A percentile compares a stretch with the other conserved stretches of the same genome.
Evolutionary conservation across 306 rosid species (phyloP).

Genomic region (Dalbergia cochinchinensis): DNA sequence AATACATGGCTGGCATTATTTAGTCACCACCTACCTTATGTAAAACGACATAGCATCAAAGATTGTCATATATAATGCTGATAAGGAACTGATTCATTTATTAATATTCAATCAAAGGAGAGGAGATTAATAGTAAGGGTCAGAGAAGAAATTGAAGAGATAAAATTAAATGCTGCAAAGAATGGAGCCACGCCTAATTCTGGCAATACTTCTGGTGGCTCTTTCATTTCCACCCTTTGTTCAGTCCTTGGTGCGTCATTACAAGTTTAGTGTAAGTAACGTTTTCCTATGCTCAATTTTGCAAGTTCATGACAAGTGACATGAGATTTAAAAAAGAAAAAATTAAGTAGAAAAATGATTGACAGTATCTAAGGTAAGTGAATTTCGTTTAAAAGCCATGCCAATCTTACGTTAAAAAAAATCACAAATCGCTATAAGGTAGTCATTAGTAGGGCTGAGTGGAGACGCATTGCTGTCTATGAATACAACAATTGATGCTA

Average conservation of each 20-base stretch:
- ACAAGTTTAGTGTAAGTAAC: constrained; percentile 66
- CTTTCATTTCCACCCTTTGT: constrained; percentile 54
- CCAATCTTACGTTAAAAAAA: constrained; percentile 19
- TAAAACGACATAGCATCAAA: constrained; percentile 64
- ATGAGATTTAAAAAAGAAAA: not conserved
- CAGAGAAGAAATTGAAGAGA: constrained; percentile 32
- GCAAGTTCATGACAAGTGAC: constrained; percentile 14
- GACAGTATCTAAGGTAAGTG: constrained; percentile 18
- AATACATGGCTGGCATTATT: constrained; percentile 48
- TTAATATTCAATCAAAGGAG: constrained; percentile 35
- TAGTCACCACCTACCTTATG: constrained; percentile 59
- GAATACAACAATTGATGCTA: not conserved
- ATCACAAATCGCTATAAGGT: not conserved
- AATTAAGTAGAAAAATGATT: not conserved
- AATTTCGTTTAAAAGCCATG: not conserved
- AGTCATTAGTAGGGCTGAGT: constrained; percentile 17
- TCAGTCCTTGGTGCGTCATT: constrained; percentile 67
- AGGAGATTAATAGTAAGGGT: constrained; percentile 29
- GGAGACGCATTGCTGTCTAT: not conserved
- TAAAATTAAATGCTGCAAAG: constrained; percentile 28
- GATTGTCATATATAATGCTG: constrained; percentile 37
- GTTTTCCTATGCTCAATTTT: constrained; percentile 33
- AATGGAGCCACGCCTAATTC: constrained; percentile 52
- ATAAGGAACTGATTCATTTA: constrained; percentile 43
- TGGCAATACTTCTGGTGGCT: constrained; percentile 52